These are phyloP conservation scores for Cenchrus purpureus DNA, from an alignment of 176 grass and related monocot species.

Conservation along the genomic window DNA sequence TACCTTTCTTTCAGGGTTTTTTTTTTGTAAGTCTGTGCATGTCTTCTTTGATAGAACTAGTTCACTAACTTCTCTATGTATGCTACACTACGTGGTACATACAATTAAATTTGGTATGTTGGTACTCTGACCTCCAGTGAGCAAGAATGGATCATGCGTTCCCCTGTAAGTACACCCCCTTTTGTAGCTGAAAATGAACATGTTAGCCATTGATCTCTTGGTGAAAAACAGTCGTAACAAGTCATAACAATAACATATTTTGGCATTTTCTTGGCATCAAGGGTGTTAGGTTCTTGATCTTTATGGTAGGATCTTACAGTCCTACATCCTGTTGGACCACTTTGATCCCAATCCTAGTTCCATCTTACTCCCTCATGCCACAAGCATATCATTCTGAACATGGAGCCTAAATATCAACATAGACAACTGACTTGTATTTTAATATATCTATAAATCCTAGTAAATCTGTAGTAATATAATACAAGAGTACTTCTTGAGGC, in stretches of 20 bases:
- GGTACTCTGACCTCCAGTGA: slow-evolving; percentile 9
- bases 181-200: not conserved
- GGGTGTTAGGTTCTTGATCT: not conserved
- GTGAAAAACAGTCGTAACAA: not conserved
- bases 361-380: not conserved
- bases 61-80: slow-evolving; percentile 5
- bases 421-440: not conserved
- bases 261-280: not conserved
- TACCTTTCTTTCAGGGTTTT: slow-evolving; percentile 12
- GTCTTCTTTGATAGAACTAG: not conserved
- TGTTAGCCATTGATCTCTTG: not conserved
- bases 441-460: not conserved
- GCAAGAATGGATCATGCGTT: not conserved
- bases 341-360: not conserved
- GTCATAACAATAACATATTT: not conserved
- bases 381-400: not conserved
- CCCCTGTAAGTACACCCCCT: not conserved
- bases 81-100: slow-evolving; percentile 6
- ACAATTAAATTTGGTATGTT: not conserved
- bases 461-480: not conserved
- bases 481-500: not conserved
- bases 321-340: not conserved
- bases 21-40: not conserved
- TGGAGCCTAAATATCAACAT: not conserved
- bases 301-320: not conserved